phyloP scores from a whole-genome alignment of 2,329 filamentous ascomycete species.

The Gnomoniopsis smithogilvyi region DNA sequence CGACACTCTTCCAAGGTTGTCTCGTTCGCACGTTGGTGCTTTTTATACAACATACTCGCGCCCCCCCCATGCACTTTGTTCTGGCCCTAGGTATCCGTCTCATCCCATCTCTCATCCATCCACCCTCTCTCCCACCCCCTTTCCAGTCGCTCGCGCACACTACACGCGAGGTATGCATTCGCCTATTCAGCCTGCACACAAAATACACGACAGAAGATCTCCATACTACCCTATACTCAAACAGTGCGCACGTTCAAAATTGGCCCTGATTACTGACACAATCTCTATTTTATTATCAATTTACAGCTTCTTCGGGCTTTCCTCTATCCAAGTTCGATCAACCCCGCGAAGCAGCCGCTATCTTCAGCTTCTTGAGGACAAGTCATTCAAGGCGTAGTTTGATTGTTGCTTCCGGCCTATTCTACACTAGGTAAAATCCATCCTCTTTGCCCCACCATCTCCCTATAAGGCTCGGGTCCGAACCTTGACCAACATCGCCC shows the following conservation, averaged over 20 bases:
- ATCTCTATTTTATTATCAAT: neutral
- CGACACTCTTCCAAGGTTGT: neutral
- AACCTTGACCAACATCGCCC: neutral
- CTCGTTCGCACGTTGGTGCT: neutral
- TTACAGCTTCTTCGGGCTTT: neutral
- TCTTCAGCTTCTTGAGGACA: neutral
- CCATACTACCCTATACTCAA: neutral
- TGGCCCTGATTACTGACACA: neutral
- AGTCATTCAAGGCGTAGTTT: neutral
- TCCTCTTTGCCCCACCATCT: neutral
- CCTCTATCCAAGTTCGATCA: neutral
- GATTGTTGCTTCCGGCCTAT: neutral
- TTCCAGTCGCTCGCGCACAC: neutral
- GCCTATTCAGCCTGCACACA: neutral
- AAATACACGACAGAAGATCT: neutral
- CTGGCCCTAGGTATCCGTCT: neutral
- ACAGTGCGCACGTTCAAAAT: neutral
- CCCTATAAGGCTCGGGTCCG: neutral
- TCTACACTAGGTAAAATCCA: slow-evolving; percentile 12
- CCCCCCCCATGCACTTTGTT: neutral
- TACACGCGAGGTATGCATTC: neutral
- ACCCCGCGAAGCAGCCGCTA: neutral
- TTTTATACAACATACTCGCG: neutral
- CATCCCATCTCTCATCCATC: neutral
- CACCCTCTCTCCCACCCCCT: neutral